Base-by-base conservation (phyloP, 495 filamentous ascomycete species). In the Lepraria neglecta region DNA sequence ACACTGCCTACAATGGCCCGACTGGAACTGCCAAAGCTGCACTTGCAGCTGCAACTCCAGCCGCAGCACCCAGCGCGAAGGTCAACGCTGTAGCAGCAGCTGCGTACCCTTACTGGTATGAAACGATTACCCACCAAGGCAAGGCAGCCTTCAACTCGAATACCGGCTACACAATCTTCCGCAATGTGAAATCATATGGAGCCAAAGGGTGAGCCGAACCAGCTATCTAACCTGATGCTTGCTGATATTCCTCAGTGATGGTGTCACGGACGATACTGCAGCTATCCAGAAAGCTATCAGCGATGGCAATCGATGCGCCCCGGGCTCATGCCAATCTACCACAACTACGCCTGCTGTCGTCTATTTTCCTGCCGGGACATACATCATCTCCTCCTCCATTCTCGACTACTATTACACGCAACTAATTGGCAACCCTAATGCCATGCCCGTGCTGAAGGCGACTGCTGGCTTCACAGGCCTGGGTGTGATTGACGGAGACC, bases 401-500 rank as follows among this genome's bases (percentile, higher is more conserved):
- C 71, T 79, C 40, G 73, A 77, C 59, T 80, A 74, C 58, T 87
- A 86, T 70, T 81, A 83, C 52, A 89, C 87, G 7, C 79, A 86
- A 67, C 67, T 90, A 14, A 78, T 87, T 56, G 86, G 86, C 31
- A 83, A 90, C 62, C 79, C 87, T 6, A 82, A 82, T 64, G 71
- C 79, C 60, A 71, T 80, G 27, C 86, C 88, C 6, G 78, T 83
- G 1, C 69, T 91, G 47, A 85, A 87, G 65, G 88, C 86, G 9
- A 80, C 81, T 30, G 27, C 84, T 43, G 76, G 75, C 56, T 92
- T 91, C 68, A 71, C 70, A 10, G 80, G 80, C 30, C 76, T 86
- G 58, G 84, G 81, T 3, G 64, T 90, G 64, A 82, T 92, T 61
- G 88, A 90, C 61, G 83, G 80, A 17, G 82, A 89, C 68, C 78